Base-by-base conservation (phyloP, 169 alveolate genomes). In the Plasmodium billcollinsi region DNA sequence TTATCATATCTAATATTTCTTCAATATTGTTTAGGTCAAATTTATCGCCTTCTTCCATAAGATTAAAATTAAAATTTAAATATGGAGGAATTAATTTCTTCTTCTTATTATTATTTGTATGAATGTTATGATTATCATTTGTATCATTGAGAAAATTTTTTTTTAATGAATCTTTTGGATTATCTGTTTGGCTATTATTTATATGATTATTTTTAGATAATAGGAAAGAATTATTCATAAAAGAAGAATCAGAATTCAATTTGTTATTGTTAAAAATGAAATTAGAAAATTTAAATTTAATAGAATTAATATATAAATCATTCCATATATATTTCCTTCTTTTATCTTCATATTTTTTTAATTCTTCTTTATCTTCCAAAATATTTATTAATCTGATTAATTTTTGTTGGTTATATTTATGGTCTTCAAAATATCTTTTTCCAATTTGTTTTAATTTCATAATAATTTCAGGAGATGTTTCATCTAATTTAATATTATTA, bases 391-490 rank as follows among this genome's bases (percentile, higher is more conserved):
- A 39, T 72, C 73, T 63, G 59, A 88, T 88, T 72, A 78, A 63
- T 69, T 61, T 69, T 56, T 88, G 65, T 47, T 85, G 90, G 54
- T 89, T 89, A 45, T 61, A 73, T 26, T 72, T 56, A 61, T 78
- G 59, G 20, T 94, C 94, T 18, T 43, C 91, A 43, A 93, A 93
- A 78, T 67, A 94, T 18, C 93, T 67, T 62, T 75, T 70, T 5
- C 95, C 96, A 4, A 88, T 67, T 12, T 62, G 66, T 67, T 94
- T 94, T 56, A 92, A 54, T 20, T 43, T 72, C 45, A 62, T 83
- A 45, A 94, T 90, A 58, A 78, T 83, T 56, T 89, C 94, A 14
- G 90, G 66, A 1, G 89, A 63, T 2, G 96, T 94, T 56, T 94
- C 96, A 29, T 94, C 96, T 61, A 94, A 52, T 24, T 85, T 59